Evolutionary conservation across 805 yeast species (phyloP).

Genomic region (Pachysolen tannophilus): DNA sequence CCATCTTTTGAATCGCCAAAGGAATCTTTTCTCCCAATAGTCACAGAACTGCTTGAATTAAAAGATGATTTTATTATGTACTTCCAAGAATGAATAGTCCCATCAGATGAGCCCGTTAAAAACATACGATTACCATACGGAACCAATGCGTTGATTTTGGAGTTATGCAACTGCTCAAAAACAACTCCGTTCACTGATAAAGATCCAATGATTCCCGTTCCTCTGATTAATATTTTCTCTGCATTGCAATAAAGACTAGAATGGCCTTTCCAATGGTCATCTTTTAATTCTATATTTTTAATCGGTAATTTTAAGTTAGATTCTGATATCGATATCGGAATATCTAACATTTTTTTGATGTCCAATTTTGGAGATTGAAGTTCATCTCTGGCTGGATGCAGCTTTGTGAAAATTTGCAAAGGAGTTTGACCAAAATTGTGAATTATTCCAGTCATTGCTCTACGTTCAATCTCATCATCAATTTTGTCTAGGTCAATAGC

Average conservation of each 20-base stretch:
- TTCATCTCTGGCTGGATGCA: slow-evolving; percentile 50
- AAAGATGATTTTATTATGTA: slow-evolving; percentile 16
- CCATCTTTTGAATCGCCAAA: neutral
- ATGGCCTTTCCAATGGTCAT: slow-evolving; percentile 45
- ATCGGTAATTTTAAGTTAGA: slow-evolving; percentile 33
- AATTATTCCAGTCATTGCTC: slow-evolving; percentile 75
- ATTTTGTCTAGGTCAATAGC: slow-evolving; percentile 71
- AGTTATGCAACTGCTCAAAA: slow-evolving; percentile 34
- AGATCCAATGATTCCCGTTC: slow-evolving; percentile 6
- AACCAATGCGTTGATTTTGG: slow-evolving; percentile 29
- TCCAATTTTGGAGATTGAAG: slow-evolving; percentile 29
- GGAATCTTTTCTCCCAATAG: slow-evolving; percentile 2
- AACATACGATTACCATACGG: slow-evolving; percentile 34
- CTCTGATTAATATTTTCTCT: slow-evolving; percentile 6
- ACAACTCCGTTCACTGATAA: slow-evolving; percentile 30
- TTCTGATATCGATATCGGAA: slow-evolving; percentile 35
- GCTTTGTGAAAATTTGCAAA: slow-evolving; percentile 53
- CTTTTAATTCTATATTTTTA: slow-evolving; percentile 32
- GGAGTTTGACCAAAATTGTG: slow-evolving; percentile 95
- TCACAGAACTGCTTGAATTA: neutral
- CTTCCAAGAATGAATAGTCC: slow-evolving; percentile 54
- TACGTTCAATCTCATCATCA: slow-evolving; percentile 62
- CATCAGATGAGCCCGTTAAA: slow-evolving; percentile 46
- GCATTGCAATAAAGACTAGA: slow-evolving; percentile 23
- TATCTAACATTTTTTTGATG: slow-evolving; percentile 18